Evolutionary conservation across 2,329 filamentous ascomycete species (phyloP), one percentile per base, ranked within the genome.

Genomic region (Cordyceps cateniannulata): DNA sequence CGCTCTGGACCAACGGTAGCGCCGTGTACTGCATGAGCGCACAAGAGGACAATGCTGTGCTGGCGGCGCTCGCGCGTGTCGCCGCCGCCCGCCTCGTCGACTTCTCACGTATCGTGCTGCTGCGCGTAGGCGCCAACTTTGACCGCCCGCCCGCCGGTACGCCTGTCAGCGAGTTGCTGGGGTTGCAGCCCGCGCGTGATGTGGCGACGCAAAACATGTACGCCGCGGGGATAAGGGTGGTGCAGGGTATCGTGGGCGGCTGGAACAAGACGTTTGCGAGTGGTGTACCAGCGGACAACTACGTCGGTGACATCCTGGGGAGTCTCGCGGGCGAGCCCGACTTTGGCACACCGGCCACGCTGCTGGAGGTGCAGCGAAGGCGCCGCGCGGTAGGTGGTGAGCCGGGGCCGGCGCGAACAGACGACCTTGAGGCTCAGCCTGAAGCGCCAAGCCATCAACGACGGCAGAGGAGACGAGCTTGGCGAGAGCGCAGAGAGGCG

Each of bases 231-330:
- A 77, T 87, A 4, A 76, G 85, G 67, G 85, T 91, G 32, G 79
- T 89, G 14, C 75, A 80, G 64, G 87, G 86, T 1, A 86, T 91
- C 61, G 62, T 90, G 14, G 62, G 70, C 0, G 79, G 75, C 4
- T 91, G 88, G 88, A 74, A 85, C 45, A 69, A 70, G 16, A 85
- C 75, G 0, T 91, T 86, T 65, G 72, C 76, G 40, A 64, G 69
- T 1, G 88, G 88, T 3, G 72, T 91, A 44, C 69, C 75, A 63
- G 74, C 86, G 0, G 74, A 69, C 1, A 90, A 90, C 67, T 91
- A 91, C 66, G 74, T 90, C 42, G 87, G 87, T 6, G 87, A 90
- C 68, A 86, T 91, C 59, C 86, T 90, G 65, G 88, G 86, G 16
- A 86, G 82, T 10, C 73, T 91, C 4, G 87, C 86, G 1, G 87